A percentile compares a stretch with the other conserved stretches of the same genome.
phyloP scores from a whole-genome alignment of 345 rosid genomes.

The Iberis pinnata region DNA sequence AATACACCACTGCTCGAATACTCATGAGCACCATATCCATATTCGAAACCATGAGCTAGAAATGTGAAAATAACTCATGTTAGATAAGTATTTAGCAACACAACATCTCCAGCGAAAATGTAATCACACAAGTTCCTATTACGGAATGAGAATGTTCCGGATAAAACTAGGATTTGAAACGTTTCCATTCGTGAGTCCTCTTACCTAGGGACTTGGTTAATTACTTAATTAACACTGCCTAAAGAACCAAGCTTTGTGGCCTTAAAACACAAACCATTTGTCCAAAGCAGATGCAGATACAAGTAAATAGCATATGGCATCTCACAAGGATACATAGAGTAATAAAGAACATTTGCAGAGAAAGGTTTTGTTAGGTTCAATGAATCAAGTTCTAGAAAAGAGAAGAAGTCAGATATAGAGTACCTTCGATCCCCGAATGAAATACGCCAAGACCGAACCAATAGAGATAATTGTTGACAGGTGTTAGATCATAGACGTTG shows the following conservation, averaged over 20 bases:
- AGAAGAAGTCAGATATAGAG: conserved; percentile 2
- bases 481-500: conserved; percentile 84
- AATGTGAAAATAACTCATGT: background rate
- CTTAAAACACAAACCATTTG: too few species aligned
- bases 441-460: conserved; percentile 86
- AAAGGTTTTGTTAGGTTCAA: background rate
- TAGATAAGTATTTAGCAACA: background rate
- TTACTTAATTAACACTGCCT: too few species aligned
- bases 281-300: background rate
- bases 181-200: too few species aligned
- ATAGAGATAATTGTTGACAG: conserved; percentile 76
- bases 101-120: background rate
- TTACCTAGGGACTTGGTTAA: too few species aligned
- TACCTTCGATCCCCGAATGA: conserved; percentile 94
- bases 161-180: too few species aligned
- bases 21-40: conserved; percentile 88
- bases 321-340: background rate
- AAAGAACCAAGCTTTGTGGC: too few species aligned
- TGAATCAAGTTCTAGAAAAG: background rate
- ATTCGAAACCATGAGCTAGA: conserved; percentile 69
- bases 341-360: background rate
- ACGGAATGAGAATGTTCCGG: too few species aligned
- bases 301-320: background rate
- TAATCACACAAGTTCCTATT: background rate
- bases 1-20: conserved; percentile 72